phyloP scores from a whole-genome alignment of 805 yeast species.

The Candida chilensis region DNA sequence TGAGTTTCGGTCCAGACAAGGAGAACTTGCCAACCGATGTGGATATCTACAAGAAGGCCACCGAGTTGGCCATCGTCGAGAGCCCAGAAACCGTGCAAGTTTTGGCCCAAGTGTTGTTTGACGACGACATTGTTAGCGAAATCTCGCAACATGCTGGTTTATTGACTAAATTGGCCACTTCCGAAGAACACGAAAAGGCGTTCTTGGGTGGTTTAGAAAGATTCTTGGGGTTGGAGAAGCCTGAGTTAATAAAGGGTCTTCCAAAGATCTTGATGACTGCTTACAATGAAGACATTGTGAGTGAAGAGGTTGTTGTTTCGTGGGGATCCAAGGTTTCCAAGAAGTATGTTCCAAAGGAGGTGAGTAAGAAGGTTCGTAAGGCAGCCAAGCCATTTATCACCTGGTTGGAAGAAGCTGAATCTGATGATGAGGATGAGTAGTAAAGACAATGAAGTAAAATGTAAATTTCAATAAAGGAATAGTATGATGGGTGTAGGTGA shows the following conservation, averaged over 20 bases:
- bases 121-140: constrained; percentile 65
- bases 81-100: constrained; percentile 81
- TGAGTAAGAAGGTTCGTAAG: constrained; percentile 87
- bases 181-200: constrained; percentile 71
- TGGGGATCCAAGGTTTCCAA: constrained; percentile 93
- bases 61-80: constrained; percentile 62
- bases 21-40: constrained; percentile 69
- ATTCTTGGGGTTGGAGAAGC: constrained; percentile 75
- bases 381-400: constrained; percentile 93
- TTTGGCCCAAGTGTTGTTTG: constrained; percentile 83
- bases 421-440: constrained; percentile 63
- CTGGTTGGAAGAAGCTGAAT: constrained; percentile 94
- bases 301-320: constrained; percentile 70
- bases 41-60: constrained; percentile 86
- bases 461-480: constrained; percentile 9
- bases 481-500: constrained; percentile 7
- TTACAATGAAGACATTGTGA: constrained; percentile 75
- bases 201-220: constrained; percentile 95
- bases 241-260: constrained; percentile 56
- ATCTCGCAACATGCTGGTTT: constrained; percentile 75
- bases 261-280: constrained; percentile 78
- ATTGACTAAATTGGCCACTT: constrained; percentile 64
- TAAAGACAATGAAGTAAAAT: background rate
- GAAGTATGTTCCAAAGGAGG: constrained; percentile 88
- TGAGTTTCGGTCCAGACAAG: constrained; percentile 42